phyloP scores from a whole-genome alignment of 73 alveolate genomes.

The Diophrys sp. region DNA sequence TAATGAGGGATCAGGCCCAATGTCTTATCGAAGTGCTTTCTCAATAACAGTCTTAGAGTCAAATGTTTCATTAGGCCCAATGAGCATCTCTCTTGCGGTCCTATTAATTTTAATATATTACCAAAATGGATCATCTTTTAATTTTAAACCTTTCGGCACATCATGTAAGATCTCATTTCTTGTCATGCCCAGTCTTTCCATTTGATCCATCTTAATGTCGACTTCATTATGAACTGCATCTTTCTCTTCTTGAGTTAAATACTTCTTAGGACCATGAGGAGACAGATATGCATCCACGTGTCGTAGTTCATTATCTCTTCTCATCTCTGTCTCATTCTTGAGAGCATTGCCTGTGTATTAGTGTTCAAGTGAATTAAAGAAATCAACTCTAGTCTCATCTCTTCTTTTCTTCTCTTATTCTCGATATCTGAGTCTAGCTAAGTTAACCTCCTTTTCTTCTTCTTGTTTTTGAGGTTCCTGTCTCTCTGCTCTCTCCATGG shows the following conservation, averaged over 20 bases:
- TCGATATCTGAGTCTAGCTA: constrained; percentile 13
- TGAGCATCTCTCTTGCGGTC: constrained; percentile 71
- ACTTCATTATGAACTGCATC: constrained; percentile 46
- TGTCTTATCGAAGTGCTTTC: constrained; percentile 71
- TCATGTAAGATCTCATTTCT: constrained; percentile 70
- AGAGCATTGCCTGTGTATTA: neutral
- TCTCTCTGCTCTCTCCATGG: neutral
- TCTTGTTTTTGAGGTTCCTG: neutral
- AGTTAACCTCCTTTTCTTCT: no score
- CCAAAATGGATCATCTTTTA: constrained; percentile 76
- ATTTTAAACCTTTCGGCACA: constrained; percentile 60
- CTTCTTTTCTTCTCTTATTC: constrained; percentile 1
- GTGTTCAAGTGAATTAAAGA: neutral
- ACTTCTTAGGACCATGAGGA: constrained; percentile 62
- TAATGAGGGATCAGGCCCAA: constrained; percentile 63
- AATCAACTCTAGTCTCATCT: neutral
- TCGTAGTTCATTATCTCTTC: constrained; percentile 27
- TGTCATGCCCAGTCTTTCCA: constrained; percentile 79
- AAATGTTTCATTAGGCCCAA: constrained; percentile 67
- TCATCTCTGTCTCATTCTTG: neutral
- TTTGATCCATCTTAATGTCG: constrained; percentile 60
- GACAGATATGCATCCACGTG: constrained; percentile 60
- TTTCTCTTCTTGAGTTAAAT: constrained; percentile 45
- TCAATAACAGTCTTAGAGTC: constrained; percentile 68
- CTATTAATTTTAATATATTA: constrained; percentile 60